Conservation (phyloP, 257 asterid species). For the Anisodus tanguticus region DNA sequence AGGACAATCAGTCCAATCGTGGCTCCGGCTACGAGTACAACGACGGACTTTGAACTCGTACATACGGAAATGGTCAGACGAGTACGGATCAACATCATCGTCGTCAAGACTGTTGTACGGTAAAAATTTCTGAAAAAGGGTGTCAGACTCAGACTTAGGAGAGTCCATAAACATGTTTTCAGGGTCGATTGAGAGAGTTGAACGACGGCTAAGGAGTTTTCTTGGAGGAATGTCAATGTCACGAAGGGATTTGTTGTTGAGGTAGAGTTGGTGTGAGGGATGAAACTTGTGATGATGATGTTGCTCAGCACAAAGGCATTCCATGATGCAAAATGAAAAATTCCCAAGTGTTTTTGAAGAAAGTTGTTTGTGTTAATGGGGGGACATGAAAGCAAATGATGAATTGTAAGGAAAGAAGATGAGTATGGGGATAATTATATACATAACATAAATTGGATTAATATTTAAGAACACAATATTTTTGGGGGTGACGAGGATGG, state of each 20-base stretch:
- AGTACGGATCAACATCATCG: slow-evolving; percentile 71
- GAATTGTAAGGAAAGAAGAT: slow-evolving; percentile 5
- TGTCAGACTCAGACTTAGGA: slow-evolving; percentile 46
- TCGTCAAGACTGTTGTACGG: slow-evolving; percentile 60
- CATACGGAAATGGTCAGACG: slow-evolving; percentile 85
- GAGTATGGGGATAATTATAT: slow-evolving; percentile 4
- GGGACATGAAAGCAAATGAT: not conserved
- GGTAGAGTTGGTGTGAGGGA: slow-evolving; percentile 74
- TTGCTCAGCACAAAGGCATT: slow-evolving; percentile 57
- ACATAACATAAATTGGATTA: not conserved
- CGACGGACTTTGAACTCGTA: slow-evolving; percentile 89
- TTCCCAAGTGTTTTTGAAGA: not conserved
- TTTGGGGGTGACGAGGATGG: slow-evolving; percentile 66
- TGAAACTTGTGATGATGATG: slow-evolving; percentile 48
- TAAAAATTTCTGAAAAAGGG: slow-evolving; percentile 68
- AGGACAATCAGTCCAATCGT: slow-evolving; percentile 99
- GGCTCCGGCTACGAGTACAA: slow-evolving; percentile 91
- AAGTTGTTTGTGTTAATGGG: not conserved
- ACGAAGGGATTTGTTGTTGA: slow-evolving; percentile 63
- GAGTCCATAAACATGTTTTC: slow-evolving; percentile 44
- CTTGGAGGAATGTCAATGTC: slow-evolving; percentile 88
- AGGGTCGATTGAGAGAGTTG: slow-evolving; percentile 27
- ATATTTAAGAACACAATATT: not conserved
- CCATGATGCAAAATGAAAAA: slow-evolving; percentile 40
- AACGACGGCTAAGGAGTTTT: slow-evolving; percentile 63